Percentiles rank a stretch among this genome's conserved stretches.
These are phyloP conservation scores for Besnoitia besnoiti DNA, from an alignment of 169 alveolate genomes.

Conservation along the genomic window DNA sequence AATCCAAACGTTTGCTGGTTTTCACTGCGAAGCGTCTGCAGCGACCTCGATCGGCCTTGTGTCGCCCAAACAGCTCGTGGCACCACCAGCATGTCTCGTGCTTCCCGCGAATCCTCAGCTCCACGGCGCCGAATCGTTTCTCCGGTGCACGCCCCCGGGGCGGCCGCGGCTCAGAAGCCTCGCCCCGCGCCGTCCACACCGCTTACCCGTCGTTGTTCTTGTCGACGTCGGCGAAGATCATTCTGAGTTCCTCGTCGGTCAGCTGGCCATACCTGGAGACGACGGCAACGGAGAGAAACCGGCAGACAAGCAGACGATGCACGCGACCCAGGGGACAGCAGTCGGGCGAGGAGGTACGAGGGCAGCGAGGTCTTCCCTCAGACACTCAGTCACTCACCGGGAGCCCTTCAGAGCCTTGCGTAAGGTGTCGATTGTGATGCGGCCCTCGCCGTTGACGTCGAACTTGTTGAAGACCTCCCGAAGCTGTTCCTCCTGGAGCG, in stretches of 20 bases:
- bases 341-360: too few relatives aligned
- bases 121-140: too few relatives aligned
- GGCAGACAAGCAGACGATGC: neutral
- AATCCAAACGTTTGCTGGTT: too few relatives aligned
- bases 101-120: too few relatives aligned
- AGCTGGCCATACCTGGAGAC: slow-evolving; percentile 33
- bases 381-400: neutral
- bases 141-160: too few relatives aligned
- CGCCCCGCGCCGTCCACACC: too few relatives aligned
- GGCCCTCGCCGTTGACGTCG: slow-evolving; percentile 43
- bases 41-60: too few relatives aligned
- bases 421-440: slow-evolving; percentile 5
- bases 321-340: neutral
- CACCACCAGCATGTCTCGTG: too few relatives aligned
- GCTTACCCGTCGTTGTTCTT: slow-evolving; percentile 52
- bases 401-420: slow-evolving; percentile 42
- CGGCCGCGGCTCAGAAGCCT: too few relatives aligned
- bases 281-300: neutral
- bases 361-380: neutral
- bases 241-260: slow-evolving; percentile 36
- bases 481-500: slow-evolving; percentile 48
- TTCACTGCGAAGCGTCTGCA: too few relatives aligned
- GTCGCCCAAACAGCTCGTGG: too few relatives aligned
- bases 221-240: slow-evolving; percentile 44
- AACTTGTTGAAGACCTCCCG: slow-evolving; percentile 46